phyloP scores from a whole-genome alignment of 2,329 filamentous ascomycete species.

The Verticillium dahliae region DNA sequence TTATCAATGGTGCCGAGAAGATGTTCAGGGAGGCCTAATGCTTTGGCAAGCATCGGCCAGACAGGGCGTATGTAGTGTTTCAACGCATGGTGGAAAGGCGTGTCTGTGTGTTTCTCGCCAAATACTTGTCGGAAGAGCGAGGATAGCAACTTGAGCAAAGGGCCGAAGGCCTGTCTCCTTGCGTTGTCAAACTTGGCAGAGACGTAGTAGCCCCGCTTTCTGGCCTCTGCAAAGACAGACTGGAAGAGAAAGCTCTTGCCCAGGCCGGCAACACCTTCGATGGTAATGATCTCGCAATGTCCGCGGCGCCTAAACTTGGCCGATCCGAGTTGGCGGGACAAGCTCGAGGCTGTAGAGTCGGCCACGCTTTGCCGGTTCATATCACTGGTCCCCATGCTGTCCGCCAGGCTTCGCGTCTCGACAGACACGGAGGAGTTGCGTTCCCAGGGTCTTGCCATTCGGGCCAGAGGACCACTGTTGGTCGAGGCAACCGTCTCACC shows the following conservation, averaged over 20 bases:
- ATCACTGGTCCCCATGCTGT: slow-evolving; percentile 33
- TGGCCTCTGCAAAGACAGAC: slow-evolving; percentile 53
- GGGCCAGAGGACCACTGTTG: slow-evolving; percentile 30
- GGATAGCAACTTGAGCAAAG: slow-evolving; percentile 57
- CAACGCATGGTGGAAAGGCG: slow-evolving; percentile 53
- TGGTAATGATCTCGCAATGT: slow-evolving; percentile 56
- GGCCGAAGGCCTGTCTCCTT: slow-evolving; percentile 54
- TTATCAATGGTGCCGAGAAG: slow-evolving; percentile 46
- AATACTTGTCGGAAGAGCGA: slow-evolving; percentile 63
- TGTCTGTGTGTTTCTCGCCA: slow-evolving; percentile 60
- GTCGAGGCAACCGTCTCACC: slow-evolving; percentile 41
- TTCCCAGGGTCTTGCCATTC: slow-evolving; percentile 41
- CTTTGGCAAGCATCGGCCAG: slow-evolving; percentile 57
- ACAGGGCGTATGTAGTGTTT: slow-evolving; percentile 57
- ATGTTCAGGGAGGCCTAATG: slow-evolving; percentile 64
- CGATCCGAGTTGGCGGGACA: slow-evolving; percentile 47
- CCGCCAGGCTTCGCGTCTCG: slow-evolving; percentile 39
- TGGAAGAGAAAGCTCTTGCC: slow-evolving; percentile 61
- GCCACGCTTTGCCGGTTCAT: slow-evolving; percentile 29
- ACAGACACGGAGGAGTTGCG: slow-evolving; percentile 43
- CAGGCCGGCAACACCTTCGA: slow-evolving; percentile 56
- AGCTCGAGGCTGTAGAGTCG: slow-evolving; percentile 34
- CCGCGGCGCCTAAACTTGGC: slow-evolving; percentile 55
- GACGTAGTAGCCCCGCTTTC: slow-evolving; percentile 57
- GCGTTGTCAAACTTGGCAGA: slow-evolving; percentile 61